These are phyloP conservation scores for Musa itinerans DNA, from an alignment of 176 grass and related monocot species.

Conservation along the genomic window DNA sequence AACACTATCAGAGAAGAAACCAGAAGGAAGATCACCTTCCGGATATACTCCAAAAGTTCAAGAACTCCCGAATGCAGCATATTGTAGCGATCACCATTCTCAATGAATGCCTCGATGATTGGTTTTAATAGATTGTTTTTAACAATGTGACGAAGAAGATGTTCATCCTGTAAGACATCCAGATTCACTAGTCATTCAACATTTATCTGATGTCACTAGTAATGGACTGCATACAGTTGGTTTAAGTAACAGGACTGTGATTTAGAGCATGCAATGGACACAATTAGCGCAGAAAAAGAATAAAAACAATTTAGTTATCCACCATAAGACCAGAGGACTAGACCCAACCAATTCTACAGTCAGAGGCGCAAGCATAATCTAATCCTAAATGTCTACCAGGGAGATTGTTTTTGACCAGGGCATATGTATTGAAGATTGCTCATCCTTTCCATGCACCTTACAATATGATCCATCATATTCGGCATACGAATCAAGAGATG, in stretches of 20 bases:
- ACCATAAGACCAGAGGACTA: too few relatives aligned
- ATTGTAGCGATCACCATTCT: conserved; percentile 79
- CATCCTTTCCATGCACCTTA: too few relatives aligned
- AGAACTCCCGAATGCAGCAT: conserved; percentile 70
- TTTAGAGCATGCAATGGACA: neutral
- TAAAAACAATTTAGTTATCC: too few relatives aligned
- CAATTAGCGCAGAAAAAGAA: neutral
- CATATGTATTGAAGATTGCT: too few relatives aligned
- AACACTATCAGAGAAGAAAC: neutral
- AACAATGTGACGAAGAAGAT: conserved; percentile 58
- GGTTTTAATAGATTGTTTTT: conserved; percentile 68
- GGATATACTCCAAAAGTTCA: conserved; percentile 73
- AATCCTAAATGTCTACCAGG: too few relatives aligned
- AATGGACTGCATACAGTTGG: neutral
- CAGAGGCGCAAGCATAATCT: too few relatives aligned
- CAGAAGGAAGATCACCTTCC: conserved; percentile 44
- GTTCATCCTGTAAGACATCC: conserved; percentile 57
- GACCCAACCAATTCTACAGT: too few relatives aligned
- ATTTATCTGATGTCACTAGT: neutral
- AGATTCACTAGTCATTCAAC: neutral
- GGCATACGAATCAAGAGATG: too few relatives aligned
- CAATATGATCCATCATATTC: too few relatives aligned
- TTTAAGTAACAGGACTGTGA: neutral
- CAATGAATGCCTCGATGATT: conserved; percentile 57
- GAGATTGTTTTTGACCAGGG: too few relatives aligned